These are phyloP conservation scores for Triticum turgidum DNA, from an alignment of 176 grass and related monocot species.

Conservation along the genomic window DNA sequence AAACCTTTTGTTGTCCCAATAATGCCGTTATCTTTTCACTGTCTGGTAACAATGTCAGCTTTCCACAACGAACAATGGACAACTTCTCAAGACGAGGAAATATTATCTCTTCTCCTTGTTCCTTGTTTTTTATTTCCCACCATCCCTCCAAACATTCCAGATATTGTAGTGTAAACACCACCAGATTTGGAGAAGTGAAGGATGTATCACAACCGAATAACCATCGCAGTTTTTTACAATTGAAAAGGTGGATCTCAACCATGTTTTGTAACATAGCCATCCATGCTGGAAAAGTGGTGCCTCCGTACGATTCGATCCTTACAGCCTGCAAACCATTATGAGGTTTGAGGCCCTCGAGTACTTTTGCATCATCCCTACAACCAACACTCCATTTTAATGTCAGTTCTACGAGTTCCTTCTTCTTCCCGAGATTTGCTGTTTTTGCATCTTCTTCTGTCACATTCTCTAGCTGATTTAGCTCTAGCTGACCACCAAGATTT, in stretches of 20 bases:
- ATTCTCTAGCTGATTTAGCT: neutral
- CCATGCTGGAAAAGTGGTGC: neutral
- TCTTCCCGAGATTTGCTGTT: neutral
- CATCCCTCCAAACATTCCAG: neutral
- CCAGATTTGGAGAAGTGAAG: neutral
- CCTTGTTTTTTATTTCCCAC: neutral
- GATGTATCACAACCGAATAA: neutral
- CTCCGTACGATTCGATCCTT: neutral
- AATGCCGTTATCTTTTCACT: no score
- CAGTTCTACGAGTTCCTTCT: neutral
- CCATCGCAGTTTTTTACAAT: neutral
- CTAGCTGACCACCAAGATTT: conserved; percentile 6
- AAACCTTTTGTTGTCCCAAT: neutral
- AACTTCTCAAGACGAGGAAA: neutral
- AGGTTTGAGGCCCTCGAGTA: neutral
- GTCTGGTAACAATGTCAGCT: neutral
- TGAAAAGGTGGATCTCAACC: neutral
- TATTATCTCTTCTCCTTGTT: neutral
- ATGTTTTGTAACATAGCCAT: neutral
- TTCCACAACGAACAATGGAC: neutral
- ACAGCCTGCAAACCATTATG: neutral
- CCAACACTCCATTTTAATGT: neutral
- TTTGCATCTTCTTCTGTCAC: neutral
- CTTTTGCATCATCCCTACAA: neutral
- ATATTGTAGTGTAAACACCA: neutral